These are phyloP conservation scores for Teratosphaeria epicoccoides DNA, from an alignment of 2,329 filamentous ascomycete genomes.

Conservation along the genomic window DNA sequence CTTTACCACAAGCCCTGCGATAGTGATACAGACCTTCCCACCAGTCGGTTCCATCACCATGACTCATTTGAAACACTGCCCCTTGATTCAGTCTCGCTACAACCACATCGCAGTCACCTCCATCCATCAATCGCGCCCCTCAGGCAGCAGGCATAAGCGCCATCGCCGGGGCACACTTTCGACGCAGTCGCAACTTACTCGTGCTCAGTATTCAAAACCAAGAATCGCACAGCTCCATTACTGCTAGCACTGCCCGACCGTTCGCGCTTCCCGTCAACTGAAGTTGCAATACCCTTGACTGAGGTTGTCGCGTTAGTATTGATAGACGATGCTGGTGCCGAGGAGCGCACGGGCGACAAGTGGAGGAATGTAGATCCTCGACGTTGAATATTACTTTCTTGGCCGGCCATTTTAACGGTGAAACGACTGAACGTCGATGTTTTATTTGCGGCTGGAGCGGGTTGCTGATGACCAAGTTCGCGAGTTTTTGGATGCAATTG, in stretches of 20 bases:
- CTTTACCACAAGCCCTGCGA: too few species aligned
- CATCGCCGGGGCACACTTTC: too few species aligned
- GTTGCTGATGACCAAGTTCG: background rate
- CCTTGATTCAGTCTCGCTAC: too few species aligned
- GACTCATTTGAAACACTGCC: too few species aligned
- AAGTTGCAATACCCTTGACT: background rate
- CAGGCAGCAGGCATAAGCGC: too few species aligned
- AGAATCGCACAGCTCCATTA: conserved; percentile 35
- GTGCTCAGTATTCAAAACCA: conserved; percentile 40
- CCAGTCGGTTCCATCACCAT: too few species aligned
- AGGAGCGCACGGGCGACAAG: conserved; percentile 8
- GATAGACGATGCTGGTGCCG: conserved; percentile 1
- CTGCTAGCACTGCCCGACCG: conserved; percentile 48
- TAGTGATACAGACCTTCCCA: too few species aligned
- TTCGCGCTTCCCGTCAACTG: conserved; percentile 21
- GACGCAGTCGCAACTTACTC: too few species aligned
- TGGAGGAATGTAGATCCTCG: conserved; percentile 7
- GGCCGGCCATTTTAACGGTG: background rate
- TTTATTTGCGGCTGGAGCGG: background rate
- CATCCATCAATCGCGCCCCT: too few species aligned
- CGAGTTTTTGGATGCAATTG: background rate
- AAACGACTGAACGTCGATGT: background rate
- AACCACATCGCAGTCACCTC: too few species aligned
- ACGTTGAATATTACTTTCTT: background rate
- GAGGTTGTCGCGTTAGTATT: background rate